Percentiles rank a stretch among this genome's conserved stretches.
These are phyloP conservation scores for Rhodotorula sp. DNA, from an alignment of 1,284 basidiomycete species.

Conservation along the genomic window DNA sequence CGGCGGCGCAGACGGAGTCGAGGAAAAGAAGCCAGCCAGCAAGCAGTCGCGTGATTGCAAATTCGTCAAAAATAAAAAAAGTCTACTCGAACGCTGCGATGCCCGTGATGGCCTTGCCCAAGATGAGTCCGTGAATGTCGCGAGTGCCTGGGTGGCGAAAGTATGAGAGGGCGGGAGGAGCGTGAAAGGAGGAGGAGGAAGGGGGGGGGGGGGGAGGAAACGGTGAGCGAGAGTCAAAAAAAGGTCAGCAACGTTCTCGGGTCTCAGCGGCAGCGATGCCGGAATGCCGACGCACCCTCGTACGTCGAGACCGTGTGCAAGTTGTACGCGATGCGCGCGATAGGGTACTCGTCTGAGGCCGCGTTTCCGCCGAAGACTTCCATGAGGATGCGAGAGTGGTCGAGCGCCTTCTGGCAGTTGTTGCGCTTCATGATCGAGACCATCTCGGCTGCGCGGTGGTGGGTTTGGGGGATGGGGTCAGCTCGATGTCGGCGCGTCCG, in stretches of 20 bases:
- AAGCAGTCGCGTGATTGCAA: too few species aligned
- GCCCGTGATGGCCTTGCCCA: constrained; percentile 87
- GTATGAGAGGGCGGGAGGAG: background rate
- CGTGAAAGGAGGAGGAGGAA: constrained; percentile 22
- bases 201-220: too few species aligned
- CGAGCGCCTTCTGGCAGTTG: constrained; percentile 83
- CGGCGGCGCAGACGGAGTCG: too few species aligned
- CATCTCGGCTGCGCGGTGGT: constrained; percentile 70
- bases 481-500: background rate
- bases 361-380: constrained; percentile 91
- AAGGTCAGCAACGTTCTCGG: constrained; percentile 3
- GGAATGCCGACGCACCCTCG: constrained; percentile 11
- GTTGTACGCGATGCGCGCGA: constrained; percentile 86
- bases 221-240: background rate
- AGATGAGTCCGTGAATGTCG: constrained; percentile 61
- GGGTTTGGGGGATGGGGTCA: background rate
- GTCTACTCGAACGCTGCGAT: constrained; percentile 65
- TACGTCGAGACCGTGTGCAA: constrained; percentile 56
- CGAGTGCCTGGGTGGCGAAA: constrained; percentile 17
- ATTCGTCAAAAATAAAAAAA: too few species aligned
- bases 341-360: constrained; percentile 86
- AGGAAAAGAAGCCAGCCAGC: too few species aligned
- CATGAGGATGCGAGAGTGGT: constrained; percentile 72
- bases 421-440: constrained; percentile 92
- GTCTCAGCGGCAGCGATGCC: background rate